Base-by-base conservation (phyloP, 345 rosid genomes). In the Xanthoceras sorbifolium region DNA sequence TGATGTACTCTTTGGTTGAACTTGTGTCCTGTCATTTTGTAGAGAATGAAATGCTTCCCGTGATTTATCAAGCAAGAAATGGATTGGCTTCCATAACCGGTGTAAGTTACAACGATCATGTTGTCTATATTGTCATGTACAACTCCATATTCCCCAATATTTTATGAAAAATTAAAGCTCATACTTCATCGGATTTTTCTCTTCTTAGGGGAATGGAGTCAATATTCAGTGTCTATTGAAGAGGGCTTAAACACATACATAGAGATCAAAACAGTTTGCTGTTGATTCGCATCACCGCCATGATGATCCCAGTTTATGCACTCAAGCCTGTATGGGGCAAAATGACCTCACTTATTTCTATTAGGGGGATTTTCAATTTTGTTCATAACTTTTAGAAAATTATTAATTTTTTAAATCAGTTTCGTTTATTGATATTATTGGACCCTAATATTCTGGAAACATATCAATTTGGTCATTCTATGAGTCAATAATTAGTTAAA, bases 21-120 rank as follows among this genome's bases (percentile, higher is more conserved):
- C 65, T 79, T 25, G 52, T 50, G 80, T 66, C 72, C 75, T 85
- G 44, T 71, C 83, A 69, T 79, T 77, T 81, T 85, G 86, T 92
- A 93, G 99, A 86, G 97, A 86, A 92, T 96, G 97, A 96, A 90
- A 67, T 93, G 97, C 92, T 93, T 96, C 86, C 94, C 98, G 15
- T 96, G 89, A 92, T 79, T 32, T 63, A 26, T 23, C 48, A 74
- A 63, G 38, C 71, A 76, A 69, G 76, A 50, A 18, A 60, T 66
- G 78, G 67, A 40, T 66, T n/a, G 10, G 69, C 54, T 3, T 36
- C 26, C 38, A 65, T 59, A 38, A 6, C 65, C 46, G 18, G 22
- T 64, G 75, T 74, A 69, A 54, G 76, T 69, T 69, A 31, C 34
- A 3, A 64, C 67, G 64, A 25, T 62, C 14, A 17, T 63, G 46